Conservation (phyloP, 306 rosid genomes). For the Sicyos edulis region DNA sequence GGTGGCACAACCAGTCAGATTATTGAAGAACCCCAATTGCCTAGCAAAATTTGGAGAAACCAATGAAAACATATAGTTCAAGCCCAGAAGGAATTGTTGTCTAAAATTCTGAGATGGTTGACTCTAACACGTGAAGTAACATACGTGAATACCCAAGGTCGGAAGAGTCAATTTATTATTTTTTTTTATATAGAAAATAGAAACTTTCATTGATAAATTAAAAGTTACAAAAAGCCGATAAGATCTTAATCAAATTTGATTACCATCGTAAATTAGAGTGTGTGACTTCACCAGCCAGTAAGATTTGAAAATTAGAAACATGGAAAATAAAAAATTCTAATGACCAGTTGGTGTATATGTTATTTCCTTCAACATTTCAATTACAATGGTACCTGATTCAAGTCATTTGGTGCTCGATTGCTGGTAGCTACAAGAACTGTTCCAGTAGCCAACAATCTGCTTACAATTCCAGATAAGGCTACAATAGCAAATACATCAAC, state of each 20-base stretch:
- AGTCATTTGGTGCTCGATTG: conserved; percentile 83
- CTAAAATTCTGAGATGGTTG: background rate
- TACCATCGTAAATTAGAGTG: background rate
- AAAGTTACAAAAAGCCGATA: background rate
- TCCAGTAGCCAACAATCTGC: conserved; percentile 85
- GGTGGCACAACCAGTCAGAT: background rate
- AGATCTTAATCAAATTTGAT: background rate
- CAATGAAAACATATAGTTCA: background rate
- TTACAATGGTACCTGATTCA: conserved; percentile 56
- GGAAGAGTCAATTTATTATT: background rate
- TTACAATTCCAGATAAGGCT: conserved; percentile 95
- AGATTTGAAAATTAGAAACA: background rate
- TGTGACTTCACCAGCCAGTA: background rate
- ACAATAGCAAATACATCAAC: conserved; percentile 99
- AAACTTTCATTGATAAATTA: too few relatives aligned
- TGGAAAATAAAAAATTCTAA: background rate
- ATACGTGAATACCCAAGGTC: background rate
- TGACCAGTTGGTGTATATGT: conserved; percentile 1
- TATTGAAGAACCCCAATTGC: background rate
- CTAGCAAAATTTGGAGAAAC: background rate
- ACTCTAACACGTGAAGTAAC: background rate
- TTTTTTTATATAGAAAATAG: too few relatives aligned
- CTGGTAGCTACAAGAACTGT: conserved; percentile 94
- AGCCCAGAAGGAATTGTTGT: background rate
- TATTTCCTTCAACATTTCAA: conserved; percentile 2